A percentile compares a stretch with the other conserved stretches of the same genome.
Conservation (phyloP, 139 green algal species). For the Edaphochlamys debaryana region DNA sequence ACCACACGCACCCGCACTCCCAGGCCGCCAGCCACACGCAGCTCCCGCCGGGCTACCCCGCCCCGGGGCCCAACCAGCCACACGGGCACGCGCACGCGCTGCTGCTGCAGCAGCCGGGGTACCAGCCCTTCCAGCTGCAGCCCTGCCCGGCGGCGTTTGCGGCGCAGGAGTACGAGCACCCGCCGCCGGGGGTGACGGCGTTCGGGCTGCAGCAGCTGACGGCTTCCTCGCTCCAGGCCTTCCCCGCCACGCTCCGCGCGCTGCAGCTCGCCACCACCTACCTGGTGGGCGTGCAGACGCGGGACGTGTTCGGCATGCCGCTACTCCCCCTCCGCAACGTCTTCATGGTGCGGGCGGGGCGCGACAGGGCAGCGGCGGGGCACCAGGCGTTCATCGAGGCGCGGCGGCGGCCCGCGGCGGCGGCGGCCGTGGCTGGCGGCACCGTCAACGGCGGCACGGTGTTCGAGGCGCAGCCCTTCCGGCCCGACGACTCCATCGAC, state of each 20-base stretch:
- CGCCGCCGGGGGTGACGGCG: slow-evolving; percentile 7
- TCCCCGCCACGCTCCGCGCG: slow-evolving; percentile 19
- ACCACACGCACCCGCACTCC: neutral
- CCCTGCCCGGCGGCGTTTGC: slow-evolving; percentile 15
- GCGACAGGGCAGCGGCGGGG: neutral
- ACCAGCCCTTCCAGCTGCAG: too few relatives aligned
- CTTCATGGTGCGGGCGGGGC: neutral
- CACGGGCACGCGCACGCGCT: too few relatives aligned
- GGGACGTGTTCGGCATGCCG: slow-evolving; percentile 43
- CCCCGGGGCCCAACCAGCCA: too few relatives aligned
- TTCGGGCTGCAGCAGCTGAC: slow-evolving; percentile 1
- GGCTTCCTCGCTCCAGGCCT: neutral
- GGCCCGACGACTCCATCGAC: slow-evolving; percentile 5
- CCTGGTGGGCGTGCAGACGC: slow-evolving; percentile 11
- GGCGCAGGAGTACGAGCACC: neutral
- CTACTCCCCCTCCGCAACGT: slow-evolving; percentile 30
- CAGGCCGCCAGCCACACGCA: too few relatives aligned
- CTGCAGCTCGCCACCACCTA: slow-evolving; percentile 33
- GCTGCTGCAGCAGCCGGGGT: too few relatives aligned
- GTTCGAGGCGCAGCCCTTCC: neutral
- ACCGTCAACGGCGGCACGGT: neutral
- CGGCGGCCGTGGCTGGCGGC: neutral
- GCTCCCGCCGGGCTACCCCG: too few relatives aligned
- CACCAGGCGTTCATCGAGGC: neutral
- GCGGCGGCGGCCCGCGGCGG: neutral